phyloP scores from a whole-genome alignment of 2,329 filamentous ascomycete species.

The Nectriaceae sp. region DNA sequence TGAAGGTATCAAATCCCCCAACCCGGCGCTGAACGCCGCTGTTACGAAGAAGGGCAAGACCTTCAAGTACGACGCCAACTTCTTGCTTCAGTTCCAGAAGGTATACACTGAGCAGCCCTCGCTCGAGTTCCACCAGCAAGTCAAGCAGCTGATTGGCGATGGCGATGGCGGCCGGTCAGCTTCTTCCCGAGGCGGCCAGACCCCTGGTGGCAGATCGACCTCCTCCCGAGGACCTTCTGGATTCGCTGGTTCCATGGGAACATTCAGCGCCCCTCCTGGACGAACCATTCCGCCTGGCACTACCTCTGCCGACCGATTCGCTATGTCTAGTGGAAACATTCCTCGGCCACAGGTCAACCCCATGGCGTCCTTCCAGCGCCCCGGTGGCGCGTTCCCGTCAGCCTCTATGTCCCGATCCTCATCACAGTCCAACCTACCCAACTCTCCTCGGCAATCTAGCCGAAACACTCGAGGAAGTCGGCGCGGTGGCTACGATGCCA shows the following conservation, averaged over 20 bases:
- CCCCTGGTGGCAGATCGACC: slow-evolving; percentile 54
- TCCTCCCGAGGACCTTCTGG: slow-evolving; percentile 54
- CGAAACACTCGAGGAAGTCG: slow-evolving; percentile 66
- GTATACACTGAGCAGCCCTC: slow-evolving; percentile 98
- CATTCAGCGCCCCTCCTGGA: slow-evolving; percentile 56
- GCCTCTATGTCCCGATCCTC: slow-evolving; percentile 66
- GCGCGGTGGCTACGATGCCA: slow-evolving; percentile 54
- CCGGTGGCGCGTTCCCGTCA: slow-evolving; percentile 62
- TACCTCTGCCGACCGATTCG: slow-evolving; percentile 77
- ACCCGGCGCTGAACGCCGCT: slow-evolving; percentile 83
- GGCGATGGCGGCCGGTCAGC: slow-evolving; percentile 63
- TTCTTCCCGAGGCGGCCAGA: slow-evolving; percentile 51
- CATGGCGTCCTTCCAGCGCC: slow-evolving; percentile 43
- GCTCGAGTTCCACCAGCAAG: slow-evolving; percentile 86
- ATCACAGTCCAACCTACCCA: slow-evolving; percentile 62
- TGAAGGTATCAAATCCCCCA: slow-evolving; percentile 80
- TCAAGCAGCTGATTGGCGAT: slow-evolving; percentile 86
- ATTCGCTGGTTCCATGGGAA: slow-evolving; percentile 66
- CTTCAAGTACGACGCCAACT: slow-evolving; percentile 94
- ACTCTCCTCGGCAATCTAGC: slow-evolving; percentile 71
- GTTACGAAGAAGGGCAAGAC: slow-evolving; percentile 77
- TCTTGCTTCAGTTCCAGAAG: slow-evolving; percentile 93
- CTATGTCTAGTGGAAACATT: slow-evolving; percentile 58
- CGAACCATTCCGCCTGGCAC: slow-evolving; percentile 71
- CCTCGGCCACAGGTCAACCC: slow-evolving; percentile 46